Evolutionary conservation across 2,329 filamentous ascomycete species (phyloP).

Genomic region (Gremmenia infestans): DNA sequence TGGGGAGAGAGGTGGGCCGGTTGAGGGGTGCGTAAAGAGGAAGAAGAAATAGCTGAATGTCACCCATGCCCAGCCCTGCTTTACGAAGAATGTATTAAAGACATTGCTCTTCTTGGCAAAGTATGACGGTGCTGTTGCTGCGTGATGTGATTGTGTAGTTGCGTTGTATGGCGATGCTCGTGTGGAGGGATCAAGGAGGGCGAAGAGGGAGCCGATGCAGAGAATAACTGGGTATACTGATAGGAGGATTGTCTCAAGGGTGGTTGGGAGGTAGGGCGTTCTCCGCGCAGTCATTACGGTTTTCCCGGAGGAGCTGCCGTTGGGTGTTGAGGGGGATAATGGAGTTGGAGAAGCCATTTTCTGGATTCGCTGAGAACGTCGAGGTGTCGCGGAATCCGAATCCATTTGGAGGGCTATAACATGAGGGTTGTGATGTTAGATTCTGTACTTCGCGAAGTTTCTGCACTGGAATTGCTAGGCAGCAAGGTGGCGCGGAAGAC

Average conservation of each 20-base stretch:
- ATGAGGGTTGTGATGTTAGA: conserved; percentile 11
- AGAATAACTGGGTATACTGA: conserved; percentile 72
- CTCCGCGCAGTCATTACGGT: conserved; percentile 17
- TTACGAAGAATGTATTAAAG: conserved; percentile 91
- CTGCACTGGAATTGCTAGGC: conserved; percentile 11
- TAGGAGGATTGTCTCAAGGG: conserved; percentile 60
- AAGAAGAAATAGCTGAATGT: conserved; percentile 70
- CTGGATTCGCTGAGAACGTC: conserved; percentile 26
- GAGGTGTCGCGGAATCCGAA: conserved; percentile 24
- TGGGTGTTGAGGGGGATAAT: conserved; percentile 7
- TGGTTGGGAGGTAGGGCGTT: conserved; percentile 63
- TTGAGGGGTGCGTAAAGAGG: conserved; percentile 59
- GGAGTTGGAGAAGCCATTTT: conserved; percentile 18
- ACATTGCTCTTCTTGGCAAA: conserved; percentile 92
- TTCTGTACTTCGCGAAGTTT: conserved; percentile 5
- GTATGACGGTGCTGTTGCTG: conserved; percentile 65
- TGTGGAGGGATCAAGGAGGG: conserved; percentile 67
- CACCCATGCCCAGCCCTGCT: conserved; percentile 91
- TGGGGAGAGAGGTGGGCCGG: conserved; percentile 38
- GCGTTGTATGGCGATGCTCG: conserved; percentile 59
- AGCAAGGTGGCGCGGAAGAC: conserved; percentile 15
- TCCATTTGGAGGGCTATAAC: conserved; percentile 26
- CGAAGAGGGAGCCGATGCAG: conserved; percentile 76
- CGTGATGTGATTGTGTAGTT: conserved; percentile 57
- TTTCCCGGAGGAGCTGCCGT: conserved; percentile 2